Percentiles rank a stretch among this genome's conserved stretches.
Evolutionary conservation across 108 stramenopile genomes (phyloP).

Genomic region (Skeletonema potamos): DNA sequence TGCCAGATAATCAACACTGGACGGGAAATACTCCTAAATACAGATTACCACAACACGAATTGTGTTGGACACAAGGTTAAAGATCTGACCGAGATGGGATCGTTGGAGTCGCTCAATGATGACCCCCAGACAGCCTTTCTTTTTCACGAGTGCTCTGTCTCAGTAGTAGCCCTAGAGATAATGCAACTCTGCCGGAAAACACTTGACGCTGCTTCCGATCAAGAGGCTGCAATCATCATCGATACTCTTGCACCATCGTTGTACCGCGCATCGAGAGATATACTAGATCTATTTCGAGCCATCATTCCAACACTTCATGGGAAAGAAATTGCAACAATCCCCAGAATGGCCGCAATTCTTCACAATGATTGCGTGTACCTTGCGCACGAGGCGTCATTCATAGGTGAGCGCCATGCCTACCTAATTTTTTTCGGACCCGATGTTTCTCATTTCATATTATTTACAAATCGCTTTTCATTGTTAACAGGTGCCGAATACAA

Average conservation of each 20-base stretch:
- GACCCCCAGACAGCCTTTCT: conserved; percentile 61
- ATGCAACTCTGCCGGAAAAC: conserved; percentile 55
- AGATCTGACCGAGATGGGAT: conserved; percentile 29
- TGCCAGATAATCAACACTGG: conserved; percentile 59
- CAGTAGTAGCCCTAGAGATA: conserved; percentile 62
- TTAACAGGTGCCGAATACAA: conserved; percentile 58
- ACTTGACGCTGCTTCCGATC: conserved; percentile 62
- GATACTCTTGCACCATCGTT: conserved; percentile 57
- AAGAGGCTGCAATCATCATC: conserved; percentile 23
- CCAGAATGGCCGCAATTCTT: conserved; percentile 77
- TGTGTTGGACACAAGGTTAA: conserved; percentile 54
- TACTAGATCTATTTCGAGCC: conserved; percentile 76
- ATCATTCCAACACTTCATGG: conserved; percentile 67
- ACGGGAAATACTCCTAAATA: conserved; percentile 59
- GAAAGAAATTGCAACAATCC: conserved; percentile 65
- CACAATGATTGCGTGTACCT: conserved; percentile 83
- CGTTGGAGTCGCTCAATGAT: conserved; percentile 41
- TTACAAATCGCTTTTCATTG: neutral
- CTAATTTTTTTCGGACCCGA: too few relatives aligned
- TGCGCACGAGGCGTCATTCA: conserved; percentile 66
- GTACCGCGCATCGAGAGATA: conserved; percentile 69
- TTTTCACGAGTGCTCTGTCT: conserved; percentile 67
- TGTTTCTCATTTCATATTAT: neutral
- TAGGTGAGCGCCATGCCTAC: conserved; percentile 55
- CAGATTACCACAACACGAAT: conserved; percentile 84